phyloP scores from a whole-genome alignment of 495 filamentous ascomycete species.

The Penicillium steckii region DNA sequence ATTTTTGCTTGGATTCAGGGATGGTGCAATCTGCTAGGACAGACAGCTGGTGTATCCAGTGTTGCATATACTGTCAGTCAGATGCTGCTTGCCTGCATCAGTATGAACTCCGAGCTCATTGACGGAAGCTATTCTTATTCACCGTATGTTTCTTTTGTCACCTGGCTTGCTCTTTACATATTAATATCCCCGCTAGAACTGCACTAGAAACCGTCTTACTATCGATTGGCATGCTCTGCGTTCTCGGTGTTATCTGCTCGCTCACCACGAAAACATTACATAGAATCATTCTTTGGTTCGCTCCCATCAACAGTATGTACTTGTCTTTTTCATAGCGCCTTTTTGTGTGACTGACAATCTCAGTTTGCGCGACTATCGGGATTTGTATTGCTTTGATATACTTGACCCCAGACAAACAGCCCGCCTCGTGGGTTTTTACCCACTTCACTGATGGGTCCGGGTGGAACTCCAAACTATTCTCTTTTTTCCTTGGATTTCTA shows the following conservation, averaged over 20 bases:
- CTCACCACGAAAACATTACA: constrained; percentile 64
- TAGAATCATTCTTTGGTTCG: constrained; percentile 67
- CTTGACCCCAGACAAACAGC: constrained; percentile 62
- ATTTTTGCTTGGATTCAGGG: constrained; percentile 62
- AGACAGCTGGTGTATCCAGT: constrained; percentile 57
- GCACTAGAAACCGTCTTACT: constrained; percentile 63
- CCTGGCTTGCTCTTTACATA: not conserved
- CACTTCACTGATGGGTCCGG: constrained; percentile 65
- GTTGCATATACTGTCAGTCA: constrained; percentile 58
- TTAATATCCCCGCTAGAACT: constrained; percentile 39
- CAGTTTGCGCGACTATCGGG: constrained; percentile 54
- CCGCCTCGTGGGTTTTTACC: constrained; percentile 65
- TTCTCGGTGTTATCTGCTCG: constrained; percentile 64
- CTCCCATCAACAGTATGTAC: constrained; percentile 63
- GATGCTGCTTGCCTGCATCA: constrained; percentile 55
- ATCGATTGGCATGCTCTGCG: constrained; percentile 54
- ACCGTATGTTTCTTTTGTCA: constrained; percentile 32
- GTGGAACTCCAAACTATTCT: constrained; percentile 63
- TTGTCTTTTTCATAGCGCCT: not conserved
- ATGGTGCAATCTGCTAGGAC: constrained; percentile 62
- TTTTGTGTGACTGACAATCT: constrained; percentile 1
- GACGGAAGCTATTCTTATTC: constrained; percentile 44
- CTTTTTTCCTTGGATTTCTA: constrained; percentile 66
- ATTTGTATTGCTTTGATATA: constrained; percentile 64
- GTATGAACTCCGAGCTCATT: constrained; percentile 55